phyloP scores from a whole-genome alignment of 305 asterid species.

The Plantago coronopus region DNA sequence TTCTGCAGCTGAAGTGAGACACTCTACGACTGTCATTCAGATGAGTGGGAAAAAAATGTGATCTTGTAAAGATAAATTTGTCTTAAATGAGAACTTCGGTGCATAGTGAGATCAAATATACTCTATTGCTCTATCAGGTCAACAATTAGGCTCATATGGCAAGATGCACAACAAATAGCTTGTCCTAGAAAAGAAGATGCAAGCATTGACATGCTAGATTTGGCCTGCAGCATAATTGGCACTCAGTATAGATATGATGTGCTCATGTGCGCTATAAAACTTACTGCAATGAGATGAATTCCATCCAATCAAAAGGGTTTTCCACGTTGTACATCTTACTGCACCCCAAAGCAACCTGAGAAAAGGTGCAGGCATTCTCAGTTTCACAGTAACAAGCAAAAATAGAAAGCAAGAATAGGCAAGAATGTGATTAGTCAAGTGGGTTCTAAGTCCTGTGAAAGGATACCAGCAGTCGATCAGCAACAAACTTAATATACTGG shows the following conservation, averaged over 20 bases:
- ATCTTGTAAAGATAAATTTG: not conserved
- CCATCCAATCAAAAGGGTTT: conserved; percentile 91
- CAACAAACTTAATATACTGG: conserved; percentile 63
- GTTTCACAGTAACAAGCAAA: not conserved
- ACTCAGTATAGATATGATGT: not conserved
- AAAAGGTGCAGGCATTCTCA: conserved; percentile 11
- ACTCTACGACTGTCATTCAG: too few species aligned
- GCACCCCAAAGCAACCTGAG: conserved; percentile 62
- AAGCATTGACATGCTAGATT: not conserved
- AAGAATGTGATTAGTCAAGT: too few species aligned
- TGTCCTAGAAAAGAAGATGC: not conserved
- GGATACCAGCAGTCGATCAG: conserved; percentile 60
- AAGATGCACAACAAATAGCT: not conserved
- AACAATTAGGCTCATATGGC: not conserved
- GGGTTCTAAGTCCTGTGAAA: not conserved
- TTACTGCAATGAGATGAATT: conserved; percentile 66
- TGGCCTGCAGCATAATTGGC: not conserved
- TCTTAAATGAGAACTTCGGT: not conserved
- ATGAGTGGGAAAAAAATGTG: too few species aligned
- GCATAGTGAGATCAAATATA: too few species aligned
- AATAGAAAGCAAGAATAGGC: not conserved
- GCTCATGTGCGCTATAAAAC: conserved; percentile 21
- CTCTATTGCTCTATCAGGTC: not conserved
- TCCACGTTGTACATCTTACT: conserved; percentile 45
- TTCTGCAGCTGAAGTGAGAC: not conserved